Evolutionary conservation across 805 yeast species (phyloP).

Genomic region (Helenozyma rhizophorensis): DNA sequence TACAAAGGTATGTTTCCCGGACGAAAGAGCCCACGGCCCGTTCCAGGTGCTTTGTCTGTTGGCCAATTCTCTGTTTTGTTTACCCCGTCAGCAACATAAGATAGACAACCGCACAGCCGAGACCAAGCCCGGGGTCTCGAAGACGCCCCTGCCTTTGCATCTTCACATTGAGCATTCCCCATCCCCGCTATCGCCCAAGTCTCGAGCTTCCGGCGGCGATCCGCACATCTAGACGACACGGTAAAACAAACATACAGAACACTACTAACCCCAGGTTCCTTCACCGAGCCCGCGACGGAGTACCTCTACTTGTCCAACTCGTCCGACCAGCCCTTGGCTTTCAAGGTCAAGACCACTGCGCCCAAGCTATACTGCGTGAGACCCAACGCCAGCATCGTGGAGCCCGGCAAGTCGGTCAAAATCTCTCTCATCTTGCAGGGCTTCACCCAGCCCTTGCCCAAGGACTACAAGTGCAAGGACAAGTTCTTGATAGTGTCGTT

Average conservation of each 20-base stretch:
- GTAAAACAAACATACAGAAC: too few relatives aligned
- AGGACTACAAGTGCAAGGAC: slow-evolving; percentile 79
- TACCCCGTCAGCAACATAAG: too few relatives aligned
- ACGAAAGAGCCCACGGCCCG: too few relatives aligned
- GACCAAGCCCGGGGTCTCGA: too few relatives aligned
- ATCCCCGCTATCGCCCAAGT: too few relatives aligned
- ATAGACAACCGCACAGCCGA: too few relatives aligned
- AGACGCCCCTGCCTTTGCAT: too few relatives aligned
- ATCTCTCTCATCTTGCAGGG: slow-evolving; percentile 87
- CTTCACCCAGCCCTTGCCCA: slow-evolving; percentile 65
- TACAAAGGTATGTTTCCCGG: slow-evolving; percentile 63
- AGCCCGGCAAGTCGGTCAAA: slow-evolving; percentile 67
- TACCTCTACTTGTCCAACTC: slow-evolving; percentile 53
- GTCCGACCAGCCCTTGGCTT: slow-evolving; percentile 61
- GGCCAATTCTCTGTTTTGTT: too few relatives aligned
- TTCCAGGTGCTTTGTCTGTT: too few relatives aligned
- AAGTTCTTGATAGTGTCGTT: slow-evolving; percentile 87
- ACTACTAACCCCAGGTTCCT: slow-evolving; percentile 53
- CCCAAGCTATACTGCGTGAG: slow-evolving; percentile 94
- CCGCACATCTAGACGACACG: too few relatives aligned
- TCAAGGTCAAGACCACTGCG: slow-evolving; percentile 97
- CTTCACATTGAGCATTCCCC: too few relatives aligned
- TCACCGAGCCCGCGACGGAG: slow-evolving; percentile 68
- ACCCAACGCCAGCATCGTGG: slow-evolving; percentile 83
- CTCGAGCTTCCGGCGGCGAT: too few relatives aligned